These are phyloP conservation scores for Nitzschia sp. DNA, from an alignment of 108 stramenopile genomes.

Conservation along the genomic window DNA sequence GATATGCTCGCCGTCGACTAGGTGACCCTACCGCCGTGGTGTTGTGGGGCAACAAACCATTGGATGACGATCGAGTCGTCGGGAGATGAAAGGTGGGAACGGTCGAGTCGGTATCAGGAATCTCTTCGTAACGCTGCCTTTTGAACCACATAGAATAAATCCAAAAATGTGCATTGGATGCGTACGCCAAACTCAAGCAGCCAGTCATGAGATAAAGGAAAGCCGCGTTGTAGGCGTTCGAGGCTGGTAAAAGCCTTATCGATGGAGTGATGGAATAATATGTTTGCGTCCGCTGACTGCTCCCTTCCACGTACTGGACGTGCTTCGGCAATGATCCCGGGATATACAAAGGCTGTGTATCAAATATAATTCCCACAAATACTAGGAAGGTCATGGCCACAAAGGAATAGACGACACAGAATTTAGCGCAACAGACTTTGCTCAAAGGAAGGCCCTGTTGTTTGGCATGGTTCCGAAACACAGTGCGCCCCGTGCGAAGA, in stretches of 20 bases:
- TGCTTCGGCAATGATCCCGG: conserved; percentile 33
- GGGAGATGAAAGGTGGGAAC: conserved; percentile 20
- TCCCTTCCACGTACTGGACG: conserved; percentile 12
- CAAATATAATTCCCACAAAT: conserved; percentile 41
- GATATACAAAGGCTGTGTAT: conserved; percentile 46
- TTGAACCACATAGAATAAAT: conserved; percentile 23
- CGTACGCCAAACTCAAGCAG: conserved; percentile 29
- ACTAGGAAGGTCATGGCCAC: conserved; percentile 37
- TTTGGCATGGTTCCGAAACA: neutral
- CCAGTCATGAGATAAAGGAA: conserved; percentile 32
- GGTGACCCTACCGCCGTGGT: neutral
- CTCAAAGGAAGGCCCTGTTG: neutral
- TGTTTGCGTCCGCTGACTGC: conserved; percentile 13
- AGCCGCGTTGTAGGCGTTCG: conserved; percentile 38
- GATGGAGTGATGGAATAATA: conserved; percentile 20
- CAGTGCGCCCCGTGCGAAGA: conserved; percentile 6
- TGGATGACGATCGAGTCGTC: neutral
- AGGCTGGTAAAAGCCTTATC: conserved; percentile 37
- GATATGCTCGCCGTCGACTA: conserved; percentile 4
- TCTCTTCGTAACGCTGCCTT: conserved; percentile 30
- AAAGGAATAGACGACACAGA: conserved; percentile 29
- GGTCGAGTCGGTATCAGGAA: conserved; percentile 36
- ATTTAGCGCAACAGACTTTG: conserved; percentile 33
- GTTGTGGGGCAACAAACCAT: conserved; percentile 7
- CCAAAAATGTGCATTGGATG: conserved; percentile 19